A percentile compares a stretch with the other conserved stretches of the same genome.
Evolutionary conservation across 1,284 basidiomycete species (phyloP).

Genomic region (Puccinia triticina): DNA sequence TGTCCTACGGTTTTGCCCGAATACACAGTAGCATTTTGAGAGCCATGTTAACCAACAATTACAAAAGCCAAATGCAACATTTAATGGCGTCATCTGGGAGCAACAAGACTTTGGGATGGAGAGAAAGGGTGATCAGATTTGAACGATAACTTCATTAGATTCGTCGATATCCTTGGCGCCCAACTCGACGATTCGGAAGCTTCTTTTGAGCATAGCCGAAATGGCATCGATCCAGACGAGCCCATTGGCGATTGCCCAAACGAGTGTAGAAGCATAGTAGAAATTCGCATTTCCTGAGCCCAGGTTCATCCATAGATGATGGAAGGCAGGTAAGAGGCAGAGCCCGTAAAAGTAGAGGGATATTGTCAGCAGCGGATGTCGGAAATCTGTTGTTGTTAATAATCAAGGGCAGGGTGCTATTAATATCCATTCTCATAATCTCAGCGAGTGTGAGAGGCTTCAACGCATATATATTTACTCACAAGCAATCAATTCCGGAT

Average conservation of each 20-base stretch:
- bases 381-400: slow-evolving; percentile 69
- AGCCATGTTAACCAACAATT: no score
- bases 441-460: not conserved
- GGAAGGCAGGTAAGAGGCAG: slow-evolving; percentile 84
- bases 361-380: slow-evolving; percentile 81
- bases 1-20: no score
- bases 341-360: slow-evolving; percentile 82
- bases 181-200: slow-evolving; percentile 61
- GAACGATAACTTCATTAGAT: slow-evolving; percentile 18
- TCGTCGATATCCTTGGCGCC: slow-evolving; percentile 12
- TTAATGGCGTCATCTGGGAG: not conserved
- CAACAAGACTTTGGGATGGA: not conserved
- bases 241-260: slow-evolving; percentile 85
- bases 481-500: slow-evolving; percentile 83
- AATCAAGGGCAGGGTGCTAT: not conserved
- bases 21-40: no score
- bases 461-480: slow-evolving; percentile 59
- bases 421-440: not conserved
- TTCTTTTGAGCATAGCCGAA: slow-evolving; percentile 75
- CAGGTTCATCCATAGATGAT: slow-evolving; percentile 85
- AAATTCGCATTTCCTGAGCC: slow-evolving; percentile 98
- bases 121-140: slow-evolving; percentile 1
- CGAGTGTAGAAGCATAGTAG: slow-evolving; percentile 92
- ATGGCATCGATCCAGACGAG: slow-evolving; percentile 78
- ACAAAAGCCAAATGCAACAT: no score